Conservation (phyloP, 345 rosid species). For the Eucalyptus tenuipes region DNA sequence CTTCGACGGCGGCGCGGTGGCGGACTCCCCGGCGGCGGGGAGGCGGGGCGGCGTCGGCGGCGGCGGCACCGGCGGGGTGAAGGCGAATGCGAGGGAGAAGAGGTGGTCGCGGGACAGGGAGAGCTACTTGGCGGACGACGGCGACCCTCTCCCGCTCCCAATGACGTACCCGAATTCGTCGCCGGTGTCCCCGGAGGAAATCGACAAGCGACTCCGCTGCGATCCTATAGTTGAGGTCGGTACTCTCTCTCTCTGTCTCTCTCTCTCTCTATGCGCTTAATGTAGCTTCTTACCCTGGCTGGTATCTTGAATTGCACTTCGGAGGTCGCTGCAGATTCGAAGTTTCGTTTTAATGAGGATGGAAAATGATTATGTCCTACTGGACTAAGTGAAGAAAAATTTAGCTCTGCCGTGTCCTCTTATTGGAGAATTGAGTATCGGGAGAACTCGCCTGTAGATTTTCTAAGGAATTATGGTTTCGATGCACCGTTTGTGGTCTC, state of each 20-base stretch:
- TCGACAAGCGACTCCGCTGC: slow-evolving; percentile 63
- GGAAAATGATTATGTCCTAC: background rate
- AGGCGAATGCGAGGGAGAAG: slow-evolving; percentile 49
- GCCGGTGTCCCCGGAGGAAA: slow-evolving; percentile 64
- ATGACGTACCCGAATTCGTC: slow-evolving; percentile 81
- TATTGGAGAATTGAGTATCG: background rate
- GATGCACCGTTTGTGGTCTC: background rate
- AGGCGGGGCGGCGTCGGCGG: background rate
- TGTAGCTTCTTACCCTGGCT: background rate
- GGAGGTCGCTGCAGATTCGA: background rate
- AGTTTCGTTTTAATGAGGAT: background rate
- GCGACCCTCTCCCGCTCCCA: slow-evolving; percentile 86
- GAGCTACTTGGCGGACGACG: slow-evolving; percentile 63
- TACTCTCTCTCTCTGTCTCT: background rate
- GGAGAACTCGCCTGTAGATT: background rate
- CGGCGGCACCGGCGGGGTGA: slow-evolving; percentile 10
- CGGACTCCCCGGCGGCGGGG: slow-evolving; percentile 1
- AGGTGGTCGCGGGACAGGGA: slow-evolving; percentile 72
- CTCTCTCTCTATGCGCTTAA: background rate
- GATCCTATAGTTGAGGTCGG: slow-evolving; percentile 61
- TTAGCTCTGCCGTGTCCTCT: background rate
- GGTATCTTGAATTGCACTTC: background rate
- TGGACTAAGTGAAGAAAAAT: background rate
- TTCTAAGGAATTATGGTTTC: background rate
- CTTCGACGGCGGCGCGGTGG: slow-evolving; percentile 14